Evolutionary conservation across 1,284 basidiomycete genomes (phyloP).

Genomic region (Ganoderma leucocontextum): DNA sequence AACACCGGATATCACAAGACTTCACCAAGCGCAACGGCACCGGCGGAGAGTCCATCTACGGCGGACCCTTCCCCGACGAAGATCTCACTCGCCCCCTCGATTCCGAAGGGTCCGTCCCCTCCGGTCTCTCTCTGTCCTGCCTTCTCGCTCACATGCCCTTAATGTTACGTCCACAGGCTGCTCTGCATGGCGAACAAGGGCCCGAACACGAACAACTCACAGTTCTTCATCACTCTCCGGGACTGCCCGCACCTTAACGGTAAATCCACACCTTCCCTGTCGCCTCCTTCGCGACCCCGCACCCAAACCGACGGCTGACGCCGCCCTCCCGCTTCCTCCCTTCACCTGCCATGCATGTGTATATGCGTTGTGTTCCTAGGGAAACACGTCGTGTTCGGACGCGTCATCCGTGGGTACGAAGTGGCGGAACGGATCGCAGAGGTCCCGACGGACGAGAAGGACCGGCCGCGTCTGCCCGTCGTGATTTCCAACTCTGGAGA

Average conservation of each 20-base stretch:
- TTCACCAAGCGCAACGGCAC: conserved; percentile 82
- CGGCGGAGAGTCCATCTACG: conserved; percentile 88
- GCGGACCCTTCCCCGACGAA: conserved; percentile 79
- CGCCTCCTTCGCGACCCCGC: neutral
- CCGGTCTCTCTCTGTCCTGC: neutral
- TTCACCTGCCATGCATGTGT: neutral
- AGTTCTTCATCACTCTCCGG: conserved; percentile 85
- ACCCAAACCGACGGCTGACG: neutral
- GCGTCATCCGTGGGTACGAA: conserved; percentile 68
- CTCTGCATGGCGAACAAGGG: conserved; percentile 89
- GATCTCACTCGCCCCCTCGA: conserved; percentile 75
- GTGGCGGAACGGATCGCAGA: conserved; percentile 62
- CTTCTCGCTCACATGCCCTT: neutral
- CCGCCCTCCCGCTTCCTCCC: neutral
- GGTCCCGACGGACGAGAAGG: conserved; percentile 71
- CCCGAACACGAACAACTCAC: conserved; percentile 81
- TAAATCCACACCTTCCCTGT: conserved; percentile 29
- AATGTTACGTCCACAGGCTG: conserved; percentile 49
- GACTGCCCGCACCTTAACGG: conserved; percentile 78
- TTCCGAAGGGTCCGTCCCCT: conserved; percentile 56
- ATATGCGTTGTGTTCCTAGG: conserved; percentile 45
- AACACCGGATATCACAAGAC: conserved; percentile 49
- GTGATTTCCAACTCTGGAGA: conserved; percentile 87
- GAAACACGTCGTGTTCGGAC: conserved; percentile 84
- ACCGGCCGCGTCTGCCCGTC: conserved; percentile 76